Evolutionary conservation across 2,329 filamentous ascomycete genomes (phyloP).

Genomic region (Pyricularia pennisetigena): DNA sequence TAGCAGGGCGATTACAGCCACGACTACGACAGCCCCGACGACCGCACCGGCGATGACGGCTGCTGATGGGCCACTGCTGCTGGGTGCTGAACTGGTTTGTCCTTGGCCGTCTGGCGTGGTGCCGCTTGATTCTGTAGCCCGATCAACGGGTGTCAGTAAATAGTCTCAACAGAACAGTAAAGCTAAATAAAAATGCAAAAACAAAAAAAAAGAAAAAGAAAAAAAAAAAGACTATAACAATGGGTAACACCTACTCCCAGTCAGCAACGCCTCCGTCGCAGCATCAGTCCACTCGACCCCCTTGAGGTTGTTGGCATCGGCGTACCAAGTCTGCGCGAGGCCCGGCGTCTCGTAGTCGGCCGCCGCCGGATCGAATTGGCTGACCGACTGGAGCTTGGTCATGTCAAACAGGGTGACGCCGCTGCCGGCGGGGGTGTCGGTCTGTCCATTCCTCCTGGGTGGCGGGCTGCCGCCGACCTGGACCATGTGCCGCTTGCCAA

Average conservation of each 20-base stretch:
- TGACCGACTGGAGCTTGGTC: conserved; percentile 22
- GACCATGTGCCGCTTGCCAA: conserved; percentile 25
- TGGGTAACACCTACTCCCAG: not conserved
- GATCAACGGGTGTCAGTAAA: not conserved
- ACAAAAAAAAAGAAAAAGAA: not conserved
- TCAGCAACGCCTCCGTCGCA: not conserved
- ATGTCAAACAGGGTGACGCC: conserved; percentile 30
- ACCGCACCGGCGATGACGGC: conserved; percentile 64
- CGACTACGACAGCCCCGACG: conserved; percentile 77
- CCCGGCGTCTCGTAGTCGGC: conserved; percentile 5
- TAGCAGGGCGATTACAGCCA: conserved; percentile 51
- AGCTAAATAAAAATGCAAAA: no score
- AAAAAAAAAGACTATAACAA: not conserved
- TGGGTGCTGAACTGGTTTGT: conserved; percentile 26
- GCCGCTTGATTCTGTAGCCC: not conserved
- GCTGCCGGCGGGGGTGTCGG: conserved; percentile 20
- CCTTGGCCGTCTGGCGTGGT: not conserved
- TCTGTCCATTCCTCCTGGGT: conserved; percentile 11
- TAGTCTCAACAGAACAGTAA: no score
- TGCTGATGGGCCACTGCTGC: not conserved
- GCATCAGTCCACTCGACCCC: not conserved
- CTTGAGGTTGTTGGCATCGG: conserved; percentile 10
- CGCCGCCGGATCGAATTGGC: conserved; percentile 22
- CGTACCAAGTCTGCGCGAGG: conserved; percentile 23
- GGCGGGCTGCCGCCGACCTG: conserved; percentile 24